These are phyloP conservation scores for Volvox carteri DNA, from an alignment of 163 green algal genomes.

Conservation along the genomic window DNA sequence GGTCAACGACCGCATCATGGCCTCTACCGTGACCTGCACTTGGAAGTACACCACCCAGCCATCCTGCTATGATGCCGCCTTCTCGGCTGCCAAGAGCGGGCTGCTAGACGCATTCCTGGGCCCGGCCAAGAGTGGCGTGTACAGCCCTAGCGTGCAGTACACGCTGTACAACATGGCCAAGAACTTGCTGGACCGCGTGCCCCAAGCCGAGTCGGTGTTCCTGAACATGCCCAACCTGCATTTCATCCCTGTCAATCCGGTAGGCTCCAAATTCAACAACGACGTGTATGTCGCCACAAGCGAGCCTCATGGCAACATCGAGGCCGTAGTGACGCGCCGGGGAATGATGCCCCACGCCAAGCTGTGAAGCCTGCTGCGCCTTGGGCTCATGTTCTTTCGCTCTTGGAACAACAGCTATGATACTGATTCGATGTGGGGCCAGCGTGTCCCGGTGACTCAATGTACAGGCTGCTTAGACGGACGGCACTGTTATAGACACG, in stretches of 20 bases:
- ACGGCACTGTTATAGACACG: too few relatives aligned
- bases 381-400: too few relatives aligned
- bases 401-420: too few relatives aligned
- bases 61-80: constrained; percentile 79
- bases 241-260: constrained; percentile 91
- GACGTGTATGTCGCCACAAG: constrained; percentile 97
- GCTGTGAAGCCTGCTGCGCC: constrained; percentile 43
- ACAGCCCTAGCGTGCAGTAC: constrained; percentile 94
- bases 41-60: constrained; percentile 86
- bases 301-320: constrained; percentile 96
- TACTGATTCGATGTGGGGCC: too few relatives aligned
- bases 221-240: constrained; percentile 98
- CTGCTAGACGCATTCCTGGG: constrained; percentile 89
- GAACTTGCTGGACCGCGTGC: constrained; percentile 61
- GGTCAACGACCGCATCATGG: constrained; percentile 91
- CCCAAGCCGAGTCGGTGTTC: constrained; percentile 86
- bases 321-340: constrained; percentile 84
- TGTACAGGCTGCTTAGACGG: too few relatives aligned
- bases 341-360: constrained; percentile 46
- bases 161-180: constrained; percentile 95
- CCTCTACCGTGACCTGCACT: constrained; percentile 86
- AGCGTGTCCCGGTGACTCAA: too few relatives aligned
- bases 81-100: constrained; percentile 56
- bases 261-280: constrained; percentile 90
- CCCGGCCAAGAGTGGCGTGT: constrained; percentile 86